phyloP scores from a whole-genome alignment of 495 filamentous ascomycete species.

The Penicillium flavigenum region DNA sequence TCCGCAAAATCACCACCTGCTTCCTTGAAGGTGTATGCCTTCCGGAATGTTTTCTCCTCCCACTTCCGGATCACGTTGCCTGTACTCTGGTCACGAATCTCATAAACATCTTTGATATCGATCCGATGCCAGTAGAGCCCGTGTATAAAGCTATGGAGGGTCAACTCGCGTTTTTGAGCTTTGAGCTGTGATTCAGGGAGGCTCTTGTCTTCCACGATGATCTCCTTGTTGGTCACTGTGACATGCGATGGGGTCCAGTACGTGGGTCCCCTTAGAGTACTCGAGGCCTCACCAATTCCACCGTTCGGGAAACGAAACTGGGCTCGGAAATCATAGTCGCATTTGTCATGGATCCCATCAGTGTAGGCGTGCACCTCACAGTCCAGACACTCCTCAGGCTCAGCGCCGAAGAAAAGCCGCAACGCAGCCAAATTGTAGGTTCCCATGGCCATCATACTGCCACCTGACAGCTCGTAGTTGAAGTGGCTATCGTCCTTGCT shows the following conservation, averaged over 20 bases:
- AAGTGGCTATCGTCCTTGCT: not conserved
- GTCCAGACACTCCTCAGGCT: not conserved
- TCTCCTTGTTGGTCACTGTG: constrained; percentile 18
- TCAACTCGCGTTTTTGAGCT: constrained; percentile 19
- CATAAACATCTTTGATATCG: constrained; percentile 45
- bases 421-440: not conserved
- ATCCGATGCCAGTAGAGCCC: constrained; percentile 49
- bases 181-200: constrained; percentile 33
- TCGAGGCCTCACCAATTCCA: constrained; percentile 39
- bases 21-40: too few relatives aligned
- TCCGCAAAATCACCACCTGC: too few relatives aligned
- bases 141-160: constrained; percentile 31
- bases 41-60: too few relatives aligned
- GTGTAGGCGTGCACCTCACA: constrained; percentile 2
- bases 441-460: not conserved
- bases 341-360: constrained; percentile 29
- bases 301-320: constrained; percentile 49
- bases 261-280: constrained; percentile 28
- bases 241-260: constrained; percentile 20
- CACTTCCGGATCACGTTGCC: too few relatives aligned
- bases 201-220: constrained; percentile 26
- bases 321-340: constrained; percentile 40
- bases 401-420: not conserved
- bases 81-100: constrained; percentile 23
- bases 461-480: not conserved